Evolutionary conservation across 306 rosid species (phyloP), one percentile per base, ranked within the genome.

Genomic region (Trifolium fragiferum): DNA sequence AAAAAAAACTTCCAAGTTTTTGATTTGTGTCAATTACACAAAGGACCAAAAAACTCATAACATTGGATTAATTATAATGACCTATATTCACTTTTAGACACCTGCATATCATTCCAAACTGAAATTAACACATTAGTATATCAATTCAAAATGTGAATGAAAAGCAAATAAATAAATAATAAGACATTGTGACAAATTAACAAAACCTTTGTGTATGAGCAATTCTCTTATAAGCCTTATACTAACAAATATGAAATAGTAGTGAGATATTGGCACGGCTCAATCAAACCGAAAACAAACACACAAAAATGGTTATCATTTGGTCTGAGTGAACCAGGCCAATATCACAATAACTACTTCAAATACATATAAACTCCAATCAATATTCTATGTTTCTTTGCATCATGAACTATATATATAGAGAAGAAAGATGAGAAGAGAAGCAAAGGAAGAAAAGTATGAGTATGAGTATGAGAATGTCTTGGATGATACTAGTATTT

Each of bases 191-290:
- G 32, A 30, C 21, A 57, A 72, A 57, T 11, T 57, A 57, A 77
- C 64, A 70, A 76, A 81, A 81, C 84, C 82, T 71, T 83, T n/a
- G 62, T 2, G 7, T 57, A 70, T 46, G 66, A 59, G 46, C 23
- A 38, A 23, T 72, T 66, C 10, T 57, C 5, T 13, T 37, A 30
- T 30, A 30, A 6, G 33, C 47, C 47, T 41, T 10, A 13, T 10
- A 13, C 15, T n/a, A 49, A 12, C 23, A 25, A 20, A 73, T 13
- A 86, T 80, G 92, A 88, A 80, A 76, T 50, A 82, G 81, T 70
- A 82, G 35, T 82, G 81, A 78, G 92, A 88, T 88, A 88, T 88
- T 88, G 92, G 86, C 92, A 88, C 92, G 92, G 90, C 90, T 88
- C 92, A 88, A 88, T 88, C 90, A 88, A 82, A 87, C 19, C 21